phyloP scores from a whole-genome alignment of 2,329 filamentous ascomycete species.

The Venturiaceae sp. region DNA sequence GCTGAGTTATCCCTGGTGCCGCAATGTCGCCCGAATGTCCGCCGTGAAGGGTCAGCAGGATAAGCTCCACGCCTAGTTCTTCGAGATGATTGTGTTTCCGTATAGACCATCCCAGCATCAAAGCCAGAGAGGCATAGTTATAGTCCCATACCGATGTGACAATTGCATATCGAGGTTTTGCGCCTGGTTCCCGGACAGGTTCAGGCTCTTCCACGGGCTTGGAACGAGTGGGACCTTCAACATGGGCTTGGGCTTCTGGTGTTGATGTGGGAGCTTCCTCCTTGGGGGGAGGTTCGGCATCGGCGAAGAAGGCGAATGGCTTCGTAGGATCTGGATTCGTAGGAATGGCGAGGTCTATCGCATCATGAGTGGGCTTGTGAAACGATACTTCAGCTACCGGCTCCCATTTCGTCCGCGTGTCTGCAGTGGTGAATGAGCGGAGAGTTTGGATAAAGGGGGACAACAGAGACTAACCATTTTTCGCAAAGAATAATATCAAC shows the following conservation, averaged over 20 bases:
- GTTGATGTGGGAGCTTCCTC: not conserved
- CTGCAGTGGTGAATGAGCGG: not conserved
- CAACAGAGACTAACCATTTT: not conserved
- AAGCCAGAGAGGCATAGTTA: slow-evolving; percentile 12
- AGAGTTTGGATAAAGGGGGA: not conserved
- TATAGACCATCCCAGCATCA: slow-evolving; percentile 19
- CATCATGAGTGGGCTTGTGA: not conserved
- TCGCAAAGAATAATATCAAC: not conserved
- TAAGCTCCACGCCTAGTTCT: slow-evolving; percentile 18
- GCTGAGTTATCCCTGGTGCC: slow-evolving; percentile 12
- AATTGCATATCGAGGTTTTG: not conserved
- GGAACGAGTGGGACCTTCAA: not conserved
- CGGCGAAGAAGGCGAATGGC: not conserved
- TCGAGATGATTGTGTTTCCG: slow-evolving; percentile 19
- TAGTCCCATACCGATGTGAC: slow-evolving; percentile 1
- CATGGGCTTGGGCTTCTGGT: not conserved
- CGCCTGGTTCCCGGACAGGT: not conserved
- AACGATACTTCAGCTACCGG: not conserved
- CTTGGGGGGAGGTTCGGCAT: not conserved
- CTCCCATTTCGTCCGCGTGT: not conserved
- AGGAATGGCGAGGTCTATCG: not conserved
- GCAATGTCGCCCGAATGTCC: slow-evolving; percentile 10
- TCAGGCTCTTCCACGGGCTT: not conserved
- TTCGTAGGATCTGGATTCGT: not conserved
- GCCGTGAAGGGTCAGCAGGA: slow-evolving; percentile 16